phyloP scores from a whole-genome alignment of 805 yeast genomes.

The Crinitomyces ghanaensis region DNA sequence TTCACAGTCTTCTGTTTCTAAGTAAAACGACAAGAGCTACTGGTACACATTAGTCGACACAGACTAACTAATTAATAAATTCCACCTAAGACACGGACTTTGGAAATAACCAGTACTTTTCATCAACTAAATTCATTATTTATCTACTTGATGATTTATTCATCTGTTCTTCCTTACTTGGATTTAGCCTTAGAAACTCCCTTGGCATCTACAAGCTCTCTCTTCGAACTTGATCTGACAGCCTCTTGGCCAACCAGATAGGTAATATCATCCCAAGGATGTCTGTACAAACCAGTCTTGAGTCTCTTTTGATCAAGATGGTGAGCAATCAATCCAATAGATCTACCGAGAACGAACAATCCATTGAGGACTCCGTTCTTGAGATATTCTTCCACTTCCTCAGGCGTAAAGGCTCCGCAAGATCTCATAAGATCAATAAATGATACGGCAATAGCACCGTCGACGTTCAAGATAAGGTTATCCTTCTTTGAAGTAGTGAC shows the following conservation, averaged over 20 bases:
- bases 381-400: constrained; percentile 35
- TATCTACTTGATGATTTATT: too few relatives aligned
- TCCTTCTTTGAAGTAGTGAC: constrained; percentile 40
- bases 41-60: too few relatives aligned
- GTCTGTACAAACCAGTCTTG: constrained; percentile 36
- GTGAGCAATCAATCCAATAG: constrained; percentile 37
- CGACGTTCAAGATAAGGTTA: constrained; percentile 34
- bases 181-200: constrained; percentile 21
- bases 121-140: too few relatives aligned
- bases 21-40: too few relatives aligned
- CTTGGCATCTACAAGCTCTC: constrained; percentile 29
- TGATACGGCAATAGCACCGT: constrained; percentile 36
- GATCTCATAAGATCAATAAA: constrained; percentile 34
- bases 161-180: too few relatives aligned
- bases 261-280: constrained; percentile 39
- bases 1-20: too few relatives aligned
- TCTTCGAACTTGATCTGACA: constrained; percentile 21
- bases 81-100: too few relatives aligned
- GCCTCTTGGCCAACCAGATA: constrained; percentile 31
- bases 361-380: constrained; percentile 37
- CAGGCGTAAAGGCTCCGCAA: constrained; percentile 34
- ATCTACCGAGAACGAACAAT: constrained; percentile 34
- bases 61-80: too few relatives aligned
- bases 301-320: constrained; percentile 37
- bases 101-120: too few relatives aligned